Conservation (phyloP, 2,329 filamentous ascomycete species). For the Plectosphaerella plurivora region DNA sequence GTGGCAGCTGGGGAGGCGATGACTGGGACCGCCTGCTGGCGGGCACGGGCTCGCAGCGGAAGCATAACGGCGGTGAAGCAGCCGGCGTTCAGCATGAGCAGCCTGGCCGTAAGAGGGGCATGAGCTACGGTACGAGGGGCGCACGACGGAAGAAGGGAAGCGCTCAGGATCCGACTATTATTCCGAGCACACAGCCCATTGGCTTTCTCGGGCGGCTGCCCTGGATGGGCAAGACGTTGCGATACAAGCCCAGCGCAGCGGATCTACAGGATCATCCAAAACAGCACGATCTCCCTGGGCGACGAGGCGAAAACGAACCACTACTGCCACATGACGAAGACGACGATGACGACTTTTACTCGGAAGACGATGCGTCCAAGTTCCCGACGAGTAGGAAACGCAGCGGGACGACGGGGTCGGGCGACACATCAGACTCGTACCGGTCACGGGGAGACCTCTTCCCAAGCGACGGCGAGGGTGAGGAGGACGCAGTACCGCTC, state of each 20-base stretch:
- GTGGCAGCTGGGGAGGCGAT: conserved; percentile 73
- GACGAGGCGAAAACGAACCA: conserved; percentile 59
- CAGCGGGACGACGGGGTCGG: conserved; percentile 75
- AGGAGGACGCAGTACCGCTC: conserved; percentile 88
- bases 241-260: conserved; percentile 87
- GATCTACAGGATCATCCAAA: conserved; percentile 85
- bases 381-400: conserved; percentile 50
- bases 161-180: conserved; percentile 78
- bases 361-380: conserved; percentile 20
- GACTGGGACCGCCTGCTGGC: conserved; percentile 82
- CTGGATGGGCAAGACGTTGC: conserved; percentile 78
- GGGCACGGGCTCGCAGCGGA: conserved; percentile 52
- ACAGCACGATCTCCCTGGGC: conserved; percentile 28
- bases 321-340: conserved; percentile 45
- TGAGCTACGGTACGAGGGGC: conserved; percentile 80
- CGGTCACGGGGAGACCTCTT: conserved; percentile 88
- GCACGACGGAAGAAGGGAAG: conserved; percentile 28
- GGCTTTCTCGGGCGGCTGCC: conserved; percentile 81
- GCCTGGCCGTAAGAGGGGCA: conserved; percentile 69
- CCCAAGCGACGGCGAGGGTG: conserved; percentile 78
- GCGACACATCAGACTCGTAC: conserved; percentile 78
- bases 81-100: conserved; percentile 48
- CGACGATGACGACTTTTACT: conserved; percentile 11
- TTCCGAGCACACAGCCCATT: conserved; percentile 78
- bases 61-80: conserved; percentile 10